Base-by-base conservation (phyloP, 2,329 filamentous ascomycete genomes). In the Moelleriella libera region DNA sequence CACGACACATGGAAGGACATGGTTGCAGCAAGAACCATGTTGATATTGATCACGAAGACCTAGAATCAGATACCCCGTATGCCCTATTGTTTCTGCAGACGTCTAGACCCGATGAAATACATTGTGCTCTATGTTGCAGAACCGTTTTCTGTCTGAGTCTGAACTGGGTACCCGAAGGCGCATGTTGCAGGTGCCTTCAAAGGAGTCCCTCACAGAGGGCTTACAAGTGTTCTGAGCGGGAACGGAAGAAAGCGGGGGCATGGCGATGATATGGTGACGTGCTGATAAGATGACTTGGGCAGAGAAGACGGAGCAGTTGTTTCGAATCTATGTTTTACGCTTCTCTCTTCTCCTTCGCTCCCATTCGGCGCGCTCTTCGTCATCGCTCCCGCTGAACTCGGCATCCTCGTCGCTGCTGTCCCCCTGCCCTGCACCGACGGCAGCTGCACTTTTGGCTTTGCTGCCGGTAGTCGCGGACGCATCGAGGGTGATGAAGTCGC, bases 311-410 rank as follows among this genome's bases (percentile, higher is more conserved):
- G 21, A 21, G 21, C 21, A 21, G 21, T 21, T 21, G 21, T 21
- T 21, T 21, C 21, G 21, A 21, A 21, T 21, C 21, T 54, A 59
- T 46, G 48, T 51, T 31, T 52, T 49, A 29, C 58, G 57, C 56
- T 62, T 69, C 55, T 66, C 64, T 60, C 62, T 66, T 57, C 68
- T 66, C 58, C 68, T 67, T 55, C 74, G 65, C 62, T 80, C 75
- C 70, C 74, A 79, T 64, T 78, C 76, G 14, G 73, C 77, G 50
- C 77, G 69, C 61, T 81, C 78, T 50, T 82, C 78, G 8, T 80
- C 76, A 51, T 82, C 78, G 54, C 78, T 82, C 28, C 75, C 78
- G 47, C 76, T 80, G 46, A 79, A 80, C 61, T 81, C 77, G 40
- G 70, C 77, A 50, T 78, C 72, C 3, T 76, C 75, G 3, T 62